Conservation (phyloP, 495 filamentous ascomycete species). For the Amorphotheca resinae region DNA sequence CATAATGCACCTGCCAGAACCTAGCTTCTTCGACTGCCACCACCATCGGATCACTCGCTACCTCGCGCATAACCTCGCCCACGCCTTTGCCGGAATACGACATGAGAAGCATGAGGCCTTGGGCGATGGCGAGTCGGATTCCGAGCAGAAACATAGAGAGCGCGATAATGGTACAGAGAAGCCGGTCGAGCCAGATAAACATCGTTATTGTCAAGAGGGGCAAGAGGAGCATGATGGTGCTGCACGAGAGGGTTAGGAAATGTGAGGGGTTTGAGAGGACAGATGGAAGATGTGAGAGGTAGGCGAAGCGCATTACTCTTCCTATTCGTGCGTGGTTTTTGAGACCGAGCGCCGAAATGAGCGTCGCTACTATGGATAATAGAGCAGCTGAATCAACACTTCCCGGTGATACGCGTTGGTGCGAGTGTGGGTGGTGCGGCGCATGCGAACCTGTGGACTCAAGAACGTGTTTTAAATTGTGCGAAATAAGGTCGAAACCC, state of each 20-base stretch:
- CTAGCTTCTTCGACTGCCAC: slow-evolving; percentile 71
- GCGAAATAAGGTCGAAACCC: slow-evolving; percentile 87
- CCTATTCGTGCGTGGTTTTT: slow-evolving; percentile 93
- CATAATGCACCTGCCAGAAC: slow-evolving; percentile 99
- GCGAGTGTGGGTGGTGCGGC: slow-evolving; percentile 58
- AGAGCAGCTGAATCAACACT: slow-evolving; percentile 72
- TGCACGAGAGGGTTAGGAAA: slow-evolving; percentile 80
- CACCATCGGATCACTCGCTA: slow-evolving; percentile 66
- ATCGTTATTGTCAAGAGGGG: slow-evolving; percentile 61
- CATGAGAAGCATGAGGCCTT: slow-evolving; percentile 93
- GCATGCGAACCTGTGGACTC: slow-evolving; percentile 39
- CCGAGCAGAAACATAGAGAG: slow-evolving; percentile 79
- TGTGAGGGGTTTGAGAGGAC: slow-evolving; percentile 87
- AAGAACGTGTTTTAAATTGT: slow-evolving; percentile 81
- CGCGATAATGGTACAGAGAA: slow-evolving; percentile 68
- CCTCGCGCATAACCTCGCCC: slow-evolving; percentile 65
- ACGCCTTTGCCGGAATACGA: slow-evolving; percentile 60
- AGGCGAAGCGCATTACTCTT: slow-evolving; percentile 62
- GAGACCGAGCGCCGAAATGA: slow-evolving; percentile 75
- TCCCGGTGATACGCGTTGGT: slow-evolving; percentile 58
- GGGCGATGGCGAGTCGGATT: slow-evolving; percentile 62
- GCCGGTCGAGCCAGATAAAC: slow-evolving; percentile 68
- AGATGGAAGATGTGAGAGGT: slow-evolving; percentile 68
- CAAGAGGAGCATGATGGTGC: slow-evolving; percentile 65
- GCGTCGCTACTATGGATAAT: slow-evolving; percentile 74